Base-by-base conservation (phyloP, 768 basidiomycete species). In the Tephrocybe rancida region DNA sequence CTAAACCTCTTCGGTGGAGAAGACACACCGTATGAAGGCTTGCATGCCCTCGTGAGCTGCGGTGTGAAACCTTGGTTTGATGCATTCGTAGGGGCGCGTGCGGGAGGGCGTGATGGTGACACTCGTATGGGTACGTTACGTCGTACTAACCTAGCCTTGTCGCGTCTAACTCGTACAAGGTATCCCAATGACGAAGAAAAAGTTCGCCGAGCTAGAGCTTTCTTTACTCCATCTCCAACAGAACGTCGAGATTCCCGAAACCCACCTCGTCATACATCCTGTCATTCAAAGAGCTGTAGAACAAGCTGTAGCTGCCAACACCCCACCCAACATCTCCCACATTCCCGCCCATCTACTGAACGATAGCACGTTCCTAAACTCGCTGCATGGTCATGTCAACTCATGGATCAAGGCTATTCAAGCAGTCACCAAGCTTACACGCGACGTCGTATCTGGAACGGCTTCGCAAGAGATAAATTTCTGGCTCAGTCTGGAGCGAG, bases 381-480 rank as follows among this genome's bases (percentile, higher is more conserved):
- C 87, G 4, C 81, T 99, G 0, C 97, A 98, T 61, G 81, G 82
- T 8, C 92, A 98, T 59, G 96, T 98, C 56, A 98, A 98, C 68
- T 80, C 86, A 13, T 99, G 97, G 97, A 97, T 98, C 75, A 97
- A 97, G 72, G 88, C 94, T 26, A 96, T 98, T 50, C 97, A 98
- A 69, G 84, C 89, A 0, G 95, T 98, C 46, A 98, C 97, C 5
- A 97, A 96, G 67, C 83, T 99, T n/a, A 87, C 85, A 2, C 79
- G 97, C 21, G 96, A 98, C 63, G 96, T 98, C 27, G 79, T 87
- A 0, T 92, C 91, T 4, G 96, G 96, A 2, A 98, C 96, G 0
- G 96, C 97, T 2, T 95, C 93, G 0, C 97, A 99, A 65, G 97
- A 98, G 69, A 95, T 99, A 77, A 98, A 98, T 70, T 98, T 99